Percentiles rank a stretch among this genome's conserved stretches.
phyloP scores from a whole-genome alignment of 2,329 filamentous ascomycete species.

The Cladosporium cucumerinum region DNA sequence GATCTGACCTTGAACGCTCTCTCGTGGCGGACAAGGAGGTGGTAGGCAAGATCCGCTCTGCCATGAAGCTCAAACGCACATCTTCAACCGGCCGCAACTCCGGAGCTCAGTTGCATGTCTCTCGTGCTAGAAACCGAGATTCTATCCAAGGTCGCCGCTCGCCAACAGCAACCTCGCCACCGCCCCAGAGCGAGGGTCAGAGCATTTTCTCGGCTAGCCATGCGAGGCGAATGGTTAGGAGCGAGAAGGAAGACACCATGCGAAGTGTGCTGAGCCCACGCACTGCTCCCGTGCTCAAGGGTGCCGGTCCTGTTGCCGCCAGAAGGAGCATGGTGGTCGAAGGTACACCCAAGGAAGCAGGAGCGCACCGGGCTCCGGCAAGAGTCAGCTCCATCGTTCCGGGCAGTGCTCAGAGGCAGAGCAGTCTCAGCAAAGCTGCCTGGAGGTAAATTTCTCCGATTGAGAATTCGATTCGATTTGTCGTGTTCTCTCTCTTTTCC shows the following conservation, averaged over 20 bases:
- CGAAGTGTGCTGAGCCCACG: slow-evolving; percentile 60
- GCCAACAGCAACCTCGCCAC: slow-evolving; percentile 46
- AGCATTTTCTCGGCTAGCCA: slow-evolving; percentile 63
- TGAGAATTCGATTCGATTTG: not conserved
- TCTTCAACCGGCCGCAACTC: slow-evolving; percentile 37
- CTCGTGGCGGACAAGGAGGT: slow-evolving; percentile 28
- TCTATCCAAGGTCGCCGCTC: slow-evolving; percentile 52
- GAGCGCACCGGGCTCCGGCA: not conserved
- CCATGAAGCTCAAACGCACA: slow-evolving; percentile 49
- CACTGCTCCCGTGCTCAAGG: slow-evolving; percentile 56
- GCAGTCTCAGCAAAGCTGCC: slow-evolving; percentile 18
- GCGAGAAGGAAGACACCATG: slow-evolving; percentile 50
- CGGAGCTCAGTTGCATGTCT: not conserved
- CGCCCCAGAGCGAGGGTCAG: slow-evolving; percentile 38
- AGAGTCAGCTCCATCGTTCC: slow-evolving; percentile 19
- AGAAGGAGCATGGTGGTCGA: slow-evolving; percentile 31
- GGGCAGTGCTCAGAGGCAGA: slow-evolving; percentile 13
- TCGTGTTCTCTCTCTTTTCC: not conserved
- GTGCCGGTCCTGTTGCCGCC: slow-evolving; percentile 38
- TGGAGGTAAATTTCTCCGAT: slow-evolving; percentile 16
- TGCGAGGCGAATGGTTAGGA: slow-evolving; percentile 64
- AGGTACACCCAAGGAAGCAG: slow-evolving; percentile 15
- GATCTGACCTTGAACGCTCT: slow-evolving; percentile 27
- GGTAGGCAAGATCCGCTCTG: slow-evolving; percentile 37
- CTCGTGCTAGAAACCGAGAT: slow-evolving; percentile 33